phyloP scores from a whole-genome alignment of 768 basidiomycete genomes.

The Suillus discolor region DNA sequence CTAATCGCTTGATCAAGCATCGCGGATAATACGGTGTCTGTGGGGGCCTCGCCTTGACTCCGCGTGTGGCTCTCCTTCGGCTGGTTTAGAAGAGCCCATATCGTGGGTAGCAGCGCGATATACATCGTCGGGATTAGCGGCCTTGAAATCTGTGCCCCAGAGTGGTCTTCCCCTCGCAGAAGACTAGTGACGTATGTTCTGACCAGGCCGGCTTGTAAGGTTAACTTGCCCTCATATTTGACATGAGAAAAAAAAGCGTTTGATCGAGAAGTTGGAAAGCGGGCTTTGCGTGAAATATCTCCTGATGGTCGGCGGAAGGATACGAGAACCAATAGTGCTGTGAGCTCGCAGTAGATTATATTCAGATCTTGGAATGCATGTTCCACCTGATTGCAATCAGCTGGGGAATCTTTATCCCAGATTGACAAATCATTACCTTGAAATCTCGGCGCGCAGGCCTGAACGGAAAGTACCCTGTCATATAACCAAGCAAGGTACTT shows the following conservation, averaged over 20 bases:
- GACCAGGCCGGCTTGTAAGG: conserved; percentile 52
- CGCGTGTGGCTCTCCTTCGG: conserved; percentile 24
- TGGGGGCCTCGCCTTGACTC: conserved; percentile 20
- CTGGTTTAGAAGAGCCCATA: conserved; percentile 74
- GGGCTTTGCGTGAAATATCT: conserved; percentile 10
- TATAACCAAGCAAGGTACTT: conserved; percentile 63
- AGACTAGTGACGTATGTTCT: conserved; percentile 62
- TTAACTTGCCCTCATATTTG: conserved; percentile 23
- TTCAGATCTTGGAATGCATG: conserved; percentile 71
- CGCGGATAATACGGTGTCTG: conserved; percentile 46
- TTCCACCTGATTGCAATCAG: conserved; percentile 48
- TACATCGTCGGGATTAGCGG: conserved; percentile 62
- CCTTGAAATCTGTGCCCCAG: conserved; percentile 46
- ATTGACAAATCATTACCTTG: conserved; percentile 41
- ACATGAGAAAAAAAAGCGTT: conserved; percentile 21
- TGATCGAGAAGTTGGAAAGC: conserved; percentile 12
- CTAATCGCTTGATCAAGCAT: conserved; percentile 67
- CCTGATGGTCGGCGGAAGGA: conserved; percentile 19
- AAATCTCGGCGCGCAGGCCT: conserved; percentile 52
- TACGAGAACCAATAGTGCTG: conserved; percentile 58
- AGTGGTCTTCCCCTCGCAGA: conserved; percentile 52
- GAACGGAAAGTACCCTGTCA: conserved; percentile 88
- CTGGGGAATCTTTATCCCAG: background rate
- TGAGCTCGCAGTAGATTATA: conserved; percentile 76
- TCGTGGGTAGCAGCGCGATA: conserved; percentile 67